Evolutionary conservation across 352 stramenopile species (phyloP).

Genomic region (Globisporangium carolinianum): DNA sequence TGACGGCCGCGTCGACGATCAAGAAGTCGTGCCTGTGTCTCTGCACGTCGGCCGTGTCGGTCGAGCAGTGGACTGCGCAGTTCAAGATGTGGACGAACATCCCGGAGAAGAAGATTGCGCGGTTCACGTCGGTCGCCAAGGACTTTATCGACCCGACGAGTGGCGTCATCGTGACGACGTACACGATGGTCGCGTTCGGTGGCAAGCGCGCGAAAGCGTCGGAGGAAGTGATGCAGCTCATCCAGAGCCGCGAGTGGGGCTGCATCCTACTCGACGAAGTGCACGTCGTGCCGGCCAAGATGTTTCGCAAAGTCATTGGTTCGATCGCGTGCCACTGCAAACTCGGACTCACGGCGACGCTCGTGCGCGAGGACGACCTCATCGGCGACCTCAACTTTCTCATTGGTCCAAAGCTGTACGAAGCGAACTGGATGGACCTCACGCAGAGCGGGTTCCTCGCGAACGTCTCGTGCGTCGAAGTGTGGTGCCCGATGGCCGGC

Average conservation of each 20-base stretch:
- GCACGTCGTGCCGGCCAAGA: slow-evolving; percentile 98
- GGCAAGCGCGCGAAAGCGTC: slow-evolving; percentile 88
- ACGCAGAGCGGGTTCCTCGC: slow-evolving; percentile 96
- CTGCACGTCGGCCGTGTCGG: slow-evolving; percentile 96
- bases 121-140: slow-evolving; percentile 77
- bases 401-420: slow-evolving; percentile 95
- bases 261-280: slow-evolving; percentile 96
- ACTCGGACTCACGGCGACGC: slow-evolving; percentile 97
- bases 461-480: slow-evolving; percentile 97
- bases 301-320: slow-evolving; percentile 95
- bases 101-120: slow-evolving; percentile 77
- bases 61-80: slow-evolving; percentile 98
- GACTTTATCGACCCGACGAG: slow-evolving; percentile 79
- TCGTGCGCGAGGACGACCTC: slow-evolving; percentile 98
- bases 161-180: slow-evolving; percentile 95
- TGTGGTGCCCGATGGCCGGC: slow-evolving; percentile 98
- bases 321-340: slow-evolving; percentile 96
- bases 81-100: slow-evolving; percentile 98
- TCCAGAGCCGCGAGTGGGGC: slow-evolving; percentile 97
- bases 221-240: slow-evolving; percentile 94
- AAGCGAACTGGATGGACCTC: slow-evolving; percentile 99
- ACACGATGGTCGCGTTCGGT: slow-evolving; percentile 96
- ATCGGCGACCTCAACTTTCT: slow-evolving; percentile 99
- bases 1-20: slow-evolving; percentile 95
- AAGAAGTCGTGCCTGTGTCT: slow-evolving; percentile 98